Percentiles rank a stretch among this genome's conserved stretches.
Evolutionary conservation across 2,329 filamentous ascomycete species (phyloP).

Genomic region (Incumbomyces lentus): DNA sequence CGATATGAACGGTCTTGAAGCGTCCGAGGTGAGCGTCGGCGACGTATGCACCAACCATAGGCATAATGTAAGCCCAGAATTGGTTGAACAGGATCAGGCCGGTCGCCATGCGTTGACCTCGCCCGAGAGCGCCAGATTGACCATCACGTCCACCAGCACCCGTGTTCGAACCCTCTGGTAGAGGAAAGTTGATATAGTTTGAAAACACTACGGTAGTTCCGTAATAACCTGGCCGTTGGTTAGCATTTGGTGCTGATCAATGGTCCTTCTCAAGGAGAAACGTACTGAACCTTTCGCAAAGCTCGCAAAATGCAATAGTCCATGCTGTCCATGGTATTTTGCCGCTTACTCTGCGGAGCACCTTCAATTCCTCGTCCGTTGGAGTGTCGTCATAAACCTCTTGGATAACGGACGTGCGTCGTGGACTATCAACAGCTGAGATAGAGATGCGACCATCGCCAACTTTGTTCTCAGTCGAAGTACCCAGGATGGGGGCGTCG

Average conservation of each 20-base stretch:
- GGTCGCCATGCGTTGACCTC: slow-evolving; percentile 47
- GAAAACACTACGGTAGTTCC: slow-evolving; percentile 57
- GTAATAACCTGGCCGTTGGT: slow-evolving; percentile 46
- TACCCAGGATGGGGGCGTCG: background rate
- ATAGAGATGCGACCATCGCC: background rate
- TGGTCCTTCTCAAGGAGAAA: too few relatives aligned
- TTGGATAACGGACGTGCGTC: background rate
- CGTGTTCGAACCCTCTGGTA: slow-evolving; percentile 45
- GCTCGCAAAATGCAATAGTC: slow-evolving; percentile 61
- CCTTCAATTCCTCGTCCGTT: slow-evolving; percentile 26
- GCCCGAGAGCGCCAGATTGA: slow-evolving; percentile 46
- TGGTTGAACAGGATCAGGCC: slow-evolving; percentile 46
- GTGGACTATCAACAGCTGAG: background rate
- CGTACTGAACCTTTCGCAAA: slow-evolving; percentile 61
- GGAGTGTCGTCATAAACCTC: slow-evolving; percentile 16
- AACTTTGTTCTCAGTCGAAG: background rate
- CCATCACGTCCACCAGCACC: slow-evolving; percentile 38
- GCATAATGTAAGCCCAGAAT: slow-evolving; percentile 53
- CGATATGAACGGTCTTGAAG: slow-evolving; percentile 59
- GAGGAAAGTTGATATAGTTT: slow-evolving; percentile 50
- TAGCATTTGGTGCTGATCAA: too few relatives aligned
- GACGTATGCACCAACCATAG: slow-evolving; percentile 47
- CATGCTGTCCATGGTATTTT: slow-evolving; percentile 56
- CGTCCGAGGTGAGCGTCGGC: slow-evolving; percentile 51
- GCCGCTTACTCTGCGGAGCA: slow-evolving; percentile 39